Percentiles rank a stretch among this genome's conserved stretches.
phyloP scores from a whole-genome alignment of 2,329 filamentous ascomycete genomes.

The Ascocoryne sarcoides region DNA sequence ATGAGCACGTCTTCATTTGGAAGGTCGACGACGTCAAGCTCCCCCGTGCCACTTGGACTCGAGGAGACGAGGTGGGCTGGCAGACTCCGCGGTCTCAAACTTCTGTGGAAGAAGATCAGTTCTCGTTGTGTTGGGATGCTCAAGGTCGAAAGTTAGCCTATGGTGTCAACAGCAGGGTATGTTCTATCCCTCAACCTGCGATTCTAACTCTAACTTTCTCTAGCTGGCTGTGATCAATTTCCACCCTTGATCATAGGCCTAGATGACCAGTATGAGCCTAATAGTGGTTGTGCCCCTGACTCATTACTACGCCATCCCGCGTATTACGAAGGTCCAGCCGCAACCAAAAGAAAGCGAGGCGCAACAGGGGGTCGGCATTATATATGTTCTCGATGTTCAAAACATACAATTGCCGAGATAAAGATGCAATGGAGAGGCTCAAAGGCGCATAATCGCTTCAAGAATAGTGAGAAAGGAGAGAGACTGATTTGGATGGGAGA shows the following conservation, averaged over 20 bases:
- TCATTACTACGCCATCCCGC: too few relatives aligned
- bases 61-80: constrained; percentile 47
- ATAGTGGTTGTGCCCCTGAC: too few relatives aligned
- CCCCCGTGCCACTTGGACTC: constrained; percentile 52
- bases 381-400: too few relatives aligned
- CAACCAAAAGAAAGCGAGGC: too few relatives aligned
- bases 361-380: too few relatives aligned
- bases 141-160: constrained; percentile 55
- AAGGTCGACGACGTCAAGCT: constrained; percentile 51
- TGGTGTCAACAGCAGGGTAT: constrained; percentile 52
- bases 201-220: constrained; percentile 7
- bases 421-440: too few relatives aligned
- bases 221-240: constrained; percentile 25
- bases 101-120: constrained; percentile 48
- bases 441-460: too few relatives aligned
- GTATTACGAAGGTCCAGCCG: too few relatives aligned
- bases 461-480: too few relatives aligned
- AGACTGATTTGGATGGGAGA: too few relatives aligned
- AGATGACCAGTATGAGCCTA: too few relatives aligned
- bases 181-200: constrained; percentile 23
- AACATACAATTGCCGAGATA: too few relatives aligned
- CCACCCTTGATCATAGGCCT: constrained; percentile 7
- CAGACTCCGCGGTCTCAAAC: constrained; percentile 44
- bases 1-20: constrained; percentile 52
- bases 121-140: constrained; percentile 54